Evolutionary conservation across 179 eudicot species (phyloP), one percentile per base, ranked within the genome.

Genomic region (Patellifolia procumbens): DNA sequence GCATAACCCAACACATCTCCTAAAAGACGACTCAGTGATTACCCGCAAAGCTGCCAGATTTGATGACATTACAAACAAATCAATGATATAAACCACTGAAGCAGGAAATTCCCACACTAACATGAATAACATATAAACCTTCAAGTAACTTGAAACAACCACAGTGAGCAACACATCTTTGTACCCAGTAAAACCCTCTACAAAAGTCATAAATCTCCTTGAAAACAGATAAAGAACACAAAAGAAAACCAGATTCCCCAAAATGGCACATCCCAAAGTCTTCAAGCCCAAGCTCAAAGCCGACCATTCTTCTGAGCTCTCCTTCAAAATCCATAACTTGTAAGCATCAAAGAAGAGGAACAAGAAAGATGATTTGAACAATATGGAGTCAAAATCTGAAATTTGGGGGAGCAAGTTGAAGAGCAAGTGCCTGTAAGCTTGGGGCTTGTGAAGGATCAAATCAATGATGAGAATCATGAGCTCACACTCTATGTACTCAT

Each of bases 401-500:
- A 72, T 75, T 56, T 49, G 88, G 73, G 66, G 73, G 64, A 88
- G 89, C 73, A 78, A 61, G 79, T 94, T 94, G 87, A 85, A 94
- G 82, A 94, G 91, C 68, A 94, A 69, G 81, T 94, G 98, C 68
- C 96, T 86, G 73, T 94, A 94, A 24, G 94, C 97, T 85, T 88
- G 87, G 17, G 91, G 92, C 83, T 88, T 90, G 86, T 92, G 98
- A 70, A 94, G 88, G 78, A 92, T 85, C 87, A 93, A 81, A 79
- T 93, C 97, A 46, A 94, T 86, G 45, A 90, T 43, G 71, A 94
- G 90, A 72, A 93, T 93, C 98, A 90, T 91, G 20, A 85, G 72
- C 77, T 92, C 97, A 64, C 98, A 93, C 70, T 93, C 98, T 39
- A 91, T 90, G 87, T 91, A 93, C 82, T 86, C 92, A 63, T 93